phyloP scores from a whole-genome alignment of 1,284 basidiomycete species.

The Rhodotorula sp. region DNA sequence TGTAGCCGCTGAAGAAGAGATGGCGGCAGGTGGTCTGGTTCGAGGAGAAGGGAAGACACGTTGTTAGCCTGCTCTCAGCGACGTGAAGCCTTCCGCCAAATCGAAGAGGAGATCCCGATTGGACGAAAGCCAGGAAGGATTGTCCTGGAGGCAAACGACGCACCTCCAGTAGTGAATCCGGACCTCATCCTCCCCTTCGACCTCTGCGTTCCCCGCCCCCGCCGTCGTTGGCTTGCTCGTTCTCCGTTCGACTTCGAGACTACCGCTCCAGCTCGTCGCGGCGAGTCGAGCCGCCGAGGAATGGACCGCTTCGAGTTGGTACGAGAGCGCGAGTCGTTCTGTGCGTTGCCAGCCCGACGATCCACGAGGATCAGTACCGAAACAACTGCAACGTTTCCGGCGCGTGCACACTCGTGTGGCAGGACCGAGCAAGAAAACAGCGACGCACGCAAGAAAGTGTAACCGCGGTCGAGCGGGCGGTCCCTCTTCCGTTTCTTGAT shows the following conservation, averaged over 20 bases:
- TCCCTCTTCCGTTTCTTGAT: conserved; percentile 16
- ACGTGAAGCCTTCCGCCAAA: too few species aligned
- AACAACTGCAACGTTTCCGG: not conserved
- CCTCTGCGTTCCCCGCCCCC: not conserved
- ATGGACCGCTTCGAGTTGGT: conserved; percentile 38
- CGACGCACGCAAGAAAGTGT: conserved; percentile 34
- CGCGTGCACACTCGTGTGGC: too few species aligned
- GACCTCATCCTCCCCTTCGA: conserved; percentile 13
- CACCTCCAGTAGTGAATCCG: conserved; percentile 36
- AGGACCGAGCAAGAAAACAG: not conserved
- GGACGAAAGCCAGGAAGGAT: too few species aligned
- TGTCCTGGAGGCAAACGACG: not conserved
- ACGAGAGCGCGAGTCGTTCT: conserved; percentile 36
- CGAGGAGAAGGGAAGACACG: too few species aligned
- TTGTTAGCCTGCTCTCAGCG: too few species aligned
- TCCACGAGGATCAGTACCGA: not conserved
- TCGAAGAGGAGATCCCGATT: too few species aligned
- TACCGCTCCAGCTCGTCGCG: conserved; percentile 26
- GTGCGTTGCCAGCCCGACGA: not conserved
- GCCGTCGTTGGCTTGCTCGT: not conserved
- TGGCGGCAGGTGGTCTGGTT: too few species aligned
- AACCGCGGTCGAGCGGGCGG: conserved; percentile 22
- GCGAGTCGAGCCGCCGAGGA: conserved; percentile 20
- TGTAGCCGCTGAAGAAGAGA: too few species aligned
- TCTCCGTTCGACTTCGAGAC: conserved; percentile 19